Evolutionary conservation across 2,329 filamentous ascomycete genomes (phyloP).

Genomic region (Zopfia rhizophila): DNA sequence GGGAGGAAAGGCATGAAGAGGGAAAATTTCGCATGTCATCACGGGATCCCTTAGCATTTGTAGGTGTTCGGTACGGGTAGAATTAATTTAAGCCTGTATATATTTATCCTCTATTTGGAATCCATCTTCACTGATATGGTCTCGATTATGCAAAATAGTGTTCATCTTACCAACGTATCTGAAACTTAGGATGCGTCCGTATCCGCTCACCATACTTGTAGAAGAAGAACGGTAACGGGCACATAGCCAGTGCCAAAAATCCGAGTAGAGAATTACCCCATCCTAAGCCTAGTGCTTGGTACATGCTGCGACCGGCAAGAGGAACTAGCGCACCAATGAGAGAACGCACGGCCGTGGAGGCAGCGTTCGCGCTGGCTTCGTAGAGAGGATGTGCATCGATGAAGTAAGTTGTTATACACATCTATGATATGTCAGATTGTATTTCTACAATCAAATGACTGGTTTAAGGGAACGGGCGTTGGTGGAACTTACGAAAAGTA

Average conservation of each 20-base stretch:
- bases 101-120: too few species aligned
- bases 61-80: too few species aligned
- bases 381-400: constrained; percentile 65
- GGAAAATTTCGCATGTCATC: too few species aligned
- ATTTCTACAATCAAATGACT: too few species aligned
- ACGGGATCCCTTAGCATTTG: too few species aligned
- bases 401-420: constrained; percentile 65
- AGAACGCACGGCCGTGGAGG: constrained; percentile 64
- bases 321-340: constrained; percentile 67
- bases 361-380: constrained; percentile 63
- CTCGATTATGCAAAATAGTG: too few species aligned
- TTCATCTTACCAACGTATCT: too few species aligned
- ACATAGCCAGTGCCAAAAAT: constrained; percentile 59
- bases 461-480: not conserved
- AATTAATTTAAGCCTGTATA: too few species aligned
- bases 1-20: too few species aligned
- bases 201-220: constrained; percentile 57
- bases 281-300: constrained; percentile 65
- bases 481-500: constrained; percentile 17
- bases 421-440: too few species aligned
- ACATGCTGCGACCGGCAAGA: constrained; percentile 68
- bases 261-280: constrained; percentile 67
- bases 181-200: constrained; percentile 45
- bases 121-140: too few species aligned
- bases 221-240: constrained; percentile 55